Base-by-base conservation (phyloP, 2,329 filamentous ascomycete genomes). In the Pochonia chlamydosporia region DNA sequence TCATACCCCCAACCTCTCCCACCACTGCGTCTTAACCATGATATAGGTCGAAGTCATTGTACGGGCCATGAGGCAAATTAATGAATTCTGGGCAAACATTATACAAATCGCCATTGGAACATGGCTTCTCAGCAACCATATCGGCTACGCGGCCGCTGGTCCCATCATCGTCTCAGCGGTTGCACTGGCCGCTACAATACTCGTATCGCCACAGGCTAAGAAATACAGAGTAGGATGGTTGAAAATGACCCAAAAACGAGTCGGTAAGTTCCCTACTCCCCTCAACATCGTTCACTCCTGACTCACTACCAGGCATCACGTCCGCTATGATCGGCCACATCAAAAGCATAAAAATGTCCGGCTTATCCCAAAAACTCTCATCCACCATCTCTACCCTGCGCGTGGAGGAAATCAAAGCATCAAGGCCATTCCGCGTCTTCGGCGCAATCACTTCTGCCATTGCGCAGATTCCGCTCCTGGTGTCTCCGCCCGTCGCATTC, bases 331-430 rank as follows among this genome's bases (percentile, higher is more conserved):
- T 72, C 39, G 63, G 63, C 2, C 61, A 64, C 6, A 68, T 71
- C 52, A 72, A 72, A 52, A 66, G 63, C 46, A 65, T 71, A 46
- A 71, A 69, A 52, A 66, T 71, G 52, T 66, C 65, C 0, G 69
- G 67, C 4, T 54, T 72, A 1, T 54, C 66, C 1, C 54, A 63
- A 26, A 60, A 56, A 14, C 54, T 70, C 0, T 58, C 56, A 0
- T 43, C 47, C 13, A 57, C 58, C 5, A 57, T 68, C n/a, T 51
- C 57, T 9, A 41, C 46, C 7, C 53, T 66, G 6, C 64, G 70
- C 3, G 48, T 62, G 4, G 56, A 63, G 11, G 69, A 72, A 43
- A 57, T 71, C 8, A 56, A 49, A n/a, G 54, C 64, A 2, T 66
- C 64, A 18, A 53, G 58, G 5, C 61, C 59, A 9, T 69, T 69